Conservation (phyloP, 768 basidiomycete genomes). For the Pilatotrama ljubarskyi region DNA sequence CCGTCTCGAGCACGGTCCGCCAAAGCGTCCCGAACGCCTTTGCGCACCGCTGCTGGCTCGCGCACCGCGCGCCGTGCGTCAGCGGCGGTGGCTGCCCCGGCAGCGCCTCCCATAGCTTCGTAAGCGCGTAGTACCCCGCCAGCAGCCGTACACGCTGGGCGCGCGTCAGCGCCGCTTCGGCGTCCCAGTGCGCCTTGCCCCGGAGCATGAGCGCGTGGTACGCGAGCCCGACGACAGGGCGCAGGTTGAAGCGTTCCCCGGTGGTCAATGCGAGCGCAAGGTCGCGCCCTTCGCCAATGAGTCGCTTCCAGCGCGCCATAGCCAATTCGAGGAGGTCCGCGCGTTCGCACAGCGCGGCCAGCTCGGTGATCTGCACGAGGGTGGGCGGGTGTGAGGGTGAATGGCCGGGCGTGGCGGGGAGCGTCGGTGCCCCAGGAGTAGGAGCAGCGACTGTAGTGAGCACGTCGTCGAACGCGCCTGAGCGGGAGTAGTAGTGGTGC, state of each 20-base stretch:
- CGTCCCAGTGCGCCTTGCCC: slow-evolving; percentile 50
- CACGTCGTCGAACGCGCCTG: slow-evolving; percentile 31
- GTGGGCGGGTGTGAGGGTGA: slow-evolving; percentile 29
- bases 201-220: slow-evolving; percentile 55
- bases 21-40: slow-evolving; percentile 48
- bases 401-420: background rate
- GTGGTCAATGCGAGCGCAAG: slow-evolving; percentile 46
- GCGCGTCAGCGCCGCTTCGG: slow-evolving; percentile 45
- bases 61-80: slow-evolving; percentile 44
- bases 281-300: slow-evolving; percentile 46
- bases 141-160: slow-evolving; percentile 53
- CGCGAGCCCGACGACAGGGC: slow-evolving; percentile 47
- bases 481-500: slow-evolving; percentile 38
- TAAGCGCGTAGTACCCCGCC: slow-evolving; percentile 52
- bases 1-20: slow-evolving; percentile 43
- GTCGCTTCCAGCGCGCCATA: slow-evolving; percentile 47
- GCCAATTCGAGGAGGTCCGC: slow-evolving; percentile 44
- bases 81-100: slow-evolving; percentile 44
- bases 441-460: slow-evolving; percentile 16
- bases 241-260: slow-evolving; percentile 49
- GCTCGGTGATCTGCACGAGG: slow-evolving; percentile 51
- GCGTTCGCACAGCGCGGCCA: slow-evolving; percentile 52
- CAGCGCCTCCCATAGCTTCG: slow-evolving; percentile 45
- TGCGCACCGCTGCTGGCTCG: slow-evolving; percentile 42
- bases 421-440: slow-evolving; percentile 20